These are phyloP conservation scores for Schizochytrium sp. DNA, from an alignment of 108 stramenopile species.

Conservation along the genomic window DNA sequence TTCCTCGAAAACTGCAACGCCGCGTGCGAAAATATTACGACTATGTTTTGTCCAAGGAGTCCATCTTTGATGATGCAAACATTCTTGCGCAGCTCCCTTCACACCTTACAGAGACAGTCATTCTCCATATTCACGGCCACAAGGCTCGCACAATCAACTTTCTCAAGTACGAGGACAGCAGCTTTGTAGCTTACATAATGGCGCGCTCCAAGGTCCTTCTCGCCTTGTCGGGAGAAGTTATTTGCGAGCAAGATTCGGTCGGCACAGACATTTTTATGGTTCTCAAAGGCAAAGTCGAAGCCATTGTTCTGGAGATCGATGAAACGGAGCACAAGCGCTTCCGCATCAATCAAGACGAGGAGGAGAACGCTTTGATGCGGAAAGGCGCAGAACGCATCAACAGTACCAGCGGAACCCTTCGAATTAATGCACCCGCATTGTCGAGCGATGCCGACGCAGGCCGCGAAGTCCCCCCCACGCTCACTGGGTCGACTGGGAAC, in stretches of 20 bases:
- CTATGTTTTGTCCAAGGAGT: constrained; percentile 14
- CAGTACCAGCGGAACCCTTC: not conserved
- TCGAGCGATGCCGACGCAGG: too few species aligned
- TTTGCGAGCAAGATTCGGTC: not conserved
- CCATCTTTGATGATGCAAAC: not conserved
- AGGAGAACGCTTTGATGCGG: not conserved
- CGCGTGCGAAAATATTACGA: constrained; percentile 27
- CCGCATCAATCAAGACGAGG: not conserved
- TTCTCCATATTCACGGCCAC: not conserved
- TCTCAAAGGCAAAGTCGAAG: not conserved
- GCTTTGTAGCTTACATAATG: not conserved
- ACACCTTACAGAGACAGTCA: not conserved
- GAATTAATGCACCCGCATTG: not conserved
- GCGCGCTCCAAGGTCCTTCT: not conserved
- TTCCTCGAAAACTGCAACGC: constrained; percentile 22
- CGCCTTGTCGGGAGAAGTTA: not conserved
- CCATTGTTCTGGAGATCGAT: not conserved
- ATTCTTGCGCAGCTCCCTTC: not conserved
- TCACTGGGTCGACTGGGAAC: too few species aligned
- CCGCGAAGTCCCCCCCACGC: too few species aligned
- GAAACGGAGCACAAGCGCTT: not conserved
- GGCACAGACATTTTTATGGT: not conserved
- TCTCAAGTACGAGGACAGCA: not conserved
- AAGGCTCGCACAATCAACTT: not conserved
- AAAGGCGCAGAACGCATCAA: not conserved